Conservation (phyloP, 2,329 filamentous ascomycete genomes). For the Chaetothyriales sp. region DNA sequence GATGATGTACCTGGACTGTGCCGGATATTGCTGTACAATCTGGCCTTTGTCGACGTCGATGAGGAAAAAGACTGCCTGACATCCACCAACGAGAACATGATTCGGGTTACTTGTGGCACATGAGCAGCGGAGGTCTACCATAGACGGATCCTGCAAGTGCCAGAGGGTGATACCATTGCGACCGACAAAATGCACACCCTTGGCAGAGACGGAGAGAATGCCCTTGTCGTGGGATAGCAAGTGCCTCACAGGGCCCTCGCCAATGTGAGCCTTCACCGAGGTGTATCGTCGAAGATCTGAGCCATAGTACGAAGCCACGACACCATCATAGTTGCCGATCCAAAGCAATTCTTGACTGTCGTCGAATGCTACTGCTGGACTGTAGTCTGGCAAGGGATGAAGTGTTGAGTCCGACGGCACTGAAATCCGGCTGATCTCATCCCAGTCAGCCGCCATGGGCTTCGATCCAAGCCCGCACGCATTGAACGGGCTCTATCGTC, state of each 20-base stretch:
- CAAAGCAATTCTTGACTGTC: constrained; percentile 79
- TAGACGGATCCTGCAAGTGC: constrained; percentile 67
- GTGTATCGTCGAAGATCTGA: constrained; percentile 79
- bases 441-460: constrained; percentile 35
- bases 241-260: constrained; percentile 71
- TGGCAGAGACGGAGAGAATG: constrained; percentile 68
- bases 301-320: constrained; percentile 77
- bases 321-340: constrained; percentile 83
- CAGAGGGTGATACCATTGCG: constrained; percentile 73
- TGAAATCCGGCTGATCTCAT: constrained; percentile 65
- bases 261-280: constrained; percentile 67
- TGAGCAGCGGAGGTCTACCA: constrained; percentile 86
- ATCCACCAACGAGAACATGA: constrained; percentile 74
- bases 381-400: constrained; percentile 56
- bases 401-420: constrained; percentile 55
- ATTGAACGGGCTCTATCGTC: background rate
- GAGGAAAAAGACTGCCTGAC: constrained; percentile 73
- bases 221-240: constrained; percentile 85
- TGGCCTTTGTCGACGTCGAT: constrained; percentile 59
- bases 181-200: constrained; percentile 77
- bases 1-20: constrained; percentile 67
- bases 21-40: constrained; percentile 57
- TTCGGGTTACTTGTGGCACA: constrained; percentile 81
- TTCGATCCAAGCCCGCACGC: background rate
- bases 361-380: constrained; percentile 79